These are phyloP conservation scores for Aspergillus nomiae DNA, from an alignment of 2,329 filamentous ascomycete genomes.

Conservation along the genomic window DNA sequence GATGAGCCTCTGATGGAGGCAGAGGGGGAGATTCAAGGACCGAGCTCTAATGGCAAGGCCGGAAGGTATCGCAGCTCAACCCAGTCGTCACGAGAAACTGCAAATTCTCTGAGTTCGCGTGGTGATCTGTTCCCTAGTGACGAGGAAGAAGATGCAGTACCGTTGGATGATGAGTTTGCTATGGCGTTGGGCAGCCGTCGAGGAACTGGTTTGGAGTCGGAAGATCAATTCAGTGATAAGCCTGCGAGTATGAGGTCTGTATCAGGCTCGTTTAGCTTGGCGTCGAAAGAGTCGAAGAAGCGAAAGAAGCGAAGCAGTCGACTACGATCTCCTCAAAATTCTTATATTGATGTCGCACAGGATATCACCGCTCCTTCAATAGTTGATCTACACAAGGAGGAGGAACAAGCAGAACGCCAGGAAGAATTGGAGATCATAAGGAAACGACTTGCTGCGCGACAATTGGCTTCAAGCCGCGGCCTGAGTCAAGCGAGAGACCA, in stretches of 20 bases:
- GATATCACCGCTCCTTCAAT: conserved; percentile 50
- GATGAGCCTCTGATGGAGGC: conserved; percentile 71
- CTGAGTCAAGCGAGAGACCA: conserved; percentile 37
- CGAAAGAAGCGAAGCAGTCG: conserved; percentile 31
- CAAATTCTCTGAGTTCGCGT: conserved; percentile 81
- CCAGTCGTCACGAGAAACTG: conserved; percentile 75
- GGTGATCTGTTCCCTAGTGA: conserved; percentile 92
- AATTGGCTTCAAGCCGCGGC: conserved; percentile 58
- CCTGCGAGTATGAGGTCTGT: conserved; percentile 45
- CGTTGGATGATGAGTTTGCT: conserved; percentile 88
- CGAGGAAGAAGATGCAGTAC: conserved; percentile 91
- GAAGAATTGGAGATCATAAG: conserved; percentile 59
- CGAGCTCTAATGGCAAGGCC: conserved; percentile 17
- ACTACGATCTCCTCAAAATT: conserved; percentile 26
- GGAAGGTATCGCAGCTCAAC: conserved; percentile 72
- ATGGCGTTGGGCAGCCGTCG: conserved; percentile 72
- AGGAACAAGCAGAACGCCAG: conserved; percentile 54
- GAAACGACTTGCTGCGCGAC: conserved; percentile 57
- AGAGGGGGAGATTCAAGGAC: conserved; percentile 50
- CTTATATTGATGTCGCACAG: conserved; percentile 31
- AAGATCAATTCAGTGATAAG: conserved; percentile 71
- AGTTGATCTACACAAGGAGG: conserved; percentile 59
- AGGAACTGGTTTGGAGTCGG: conserved; percentile 58
- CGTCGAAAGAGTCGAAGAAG: conserved; percentile 47
- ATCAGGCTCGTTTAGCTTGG: conserved; percentile 51